Evolutionary conservation across 139 green algal genomes (phyloP), one percentile per base, ranked within the genome.

Genomic region (Tetradesmus lagerheimii): DNA sequence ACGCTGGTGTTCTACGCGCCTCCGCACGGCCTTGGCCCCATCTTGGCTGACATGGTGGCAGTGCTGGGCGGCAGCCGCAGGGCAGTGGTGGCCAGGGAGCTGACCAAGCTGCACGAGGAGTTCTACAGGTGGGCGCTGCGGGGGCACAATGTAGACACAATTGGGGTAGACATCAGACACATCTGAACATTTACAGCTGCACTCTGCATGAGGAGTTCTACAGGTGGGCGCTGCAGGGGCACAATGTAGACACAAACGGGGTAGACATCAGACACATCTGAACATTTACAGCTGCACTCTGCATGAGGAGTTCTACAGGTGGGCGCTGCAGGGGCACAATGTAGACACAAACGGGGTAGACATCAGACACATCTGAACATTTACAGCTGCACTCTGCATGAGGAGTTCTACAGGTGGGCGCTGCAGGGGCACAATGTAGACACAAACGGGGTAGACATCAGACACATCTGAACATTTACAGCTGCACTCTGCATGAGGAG

Each of bases 71-170:
- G 35, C 0, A 39, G 82, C 1, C 91, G 97, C 0, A 77, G 79
- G 8, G 96, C 94, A 53, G 96, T 94, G 71, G 89, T 99, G 11
- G 97, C 95, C 1, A 79, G 97, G 47, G 97, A 99, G 92, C 87
- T 99, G 31, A 99, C 97, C 67, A 99, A 99, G 92, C 29, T 96
- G 47, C 94, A 98, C 77, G 97, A 99, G 89, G 95, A 98, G 91
- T 96, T 98, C 64, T 95, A 93, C 87, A 93, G 97, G 57, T 93
- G 86, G 18, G 95, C 76, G 62, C 9, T 18, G 89, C 50, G 29
- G 43, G 92, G 79, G 89, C 92, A 78, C 29, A 37, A 79, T 15
- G 50, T 18, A 1, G 37, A 45, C 71, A n/a, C n/a, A n/a, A n/a
- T n/a, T n/a, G n/a, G 71, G 74, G 1, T 67, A 81, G 34, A 81